Base-by-base conservation (phyloP, 805 yeast genomes). In the Myxozyma lipomycoides region DNA sequence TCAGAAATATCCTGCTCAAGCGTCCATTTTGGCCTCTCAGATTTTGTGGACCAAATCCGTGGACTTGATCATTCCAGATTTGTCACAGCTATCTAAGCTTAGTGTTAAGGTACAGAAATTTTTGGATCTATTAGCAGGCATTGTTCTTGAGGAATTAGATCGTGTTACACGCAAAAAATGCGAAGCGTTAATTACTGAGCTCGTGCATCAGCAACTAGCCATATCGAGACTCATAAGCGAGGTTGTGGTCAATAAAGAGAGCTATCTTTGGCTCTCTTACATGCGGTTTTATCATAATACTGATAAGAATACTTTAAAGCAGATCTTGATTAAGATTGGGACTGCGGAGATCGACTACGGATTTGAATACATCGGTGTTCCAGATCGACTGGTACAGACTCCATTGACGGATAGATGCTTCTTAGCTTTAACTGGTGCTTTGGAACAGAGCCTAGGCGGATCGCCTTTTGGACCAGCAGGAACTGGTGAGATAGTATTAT, bases 391-490 rank as follows among this genome's bases (percentile, higher is more conserved):
- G 21, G 95, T 91, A 0, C 76, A 78, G 48, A 91, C 97, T 0
- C 87, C 91, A 1, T 70, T 87, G 18, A 73, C 86, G 5, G 78
- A 79, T 43, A 71, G 75, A 4, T 78, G 87, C 49, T 87, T 77
- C 63, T 64, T 83, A 6, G 71, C 89, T 0, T 78, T 90, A 81
- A 73, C 85, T 0, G 84, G 83, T 52, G 90, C 97, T 0, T 64
- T 89, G 17, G 76, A 78, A 30, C 87, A 82, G 59, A 77, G 76
- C 32, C 70, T 81, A 6, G 98, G 98, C n/a, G 95, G 95, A 0
- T 84, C 95, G 1, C 84, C 95, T 0, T 81, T 84, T 66, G 98
- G 98, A 0, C 97, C 98, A 1, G 96, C 98, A 2, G 98, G 98
- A 38, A 91, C 98, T 0, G 98, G 98, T 58, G 24, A 9, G 38